Base-by-base conservation (phyloP, 768 basidiomycete species). In the Termitomyces sp. region DNA sequence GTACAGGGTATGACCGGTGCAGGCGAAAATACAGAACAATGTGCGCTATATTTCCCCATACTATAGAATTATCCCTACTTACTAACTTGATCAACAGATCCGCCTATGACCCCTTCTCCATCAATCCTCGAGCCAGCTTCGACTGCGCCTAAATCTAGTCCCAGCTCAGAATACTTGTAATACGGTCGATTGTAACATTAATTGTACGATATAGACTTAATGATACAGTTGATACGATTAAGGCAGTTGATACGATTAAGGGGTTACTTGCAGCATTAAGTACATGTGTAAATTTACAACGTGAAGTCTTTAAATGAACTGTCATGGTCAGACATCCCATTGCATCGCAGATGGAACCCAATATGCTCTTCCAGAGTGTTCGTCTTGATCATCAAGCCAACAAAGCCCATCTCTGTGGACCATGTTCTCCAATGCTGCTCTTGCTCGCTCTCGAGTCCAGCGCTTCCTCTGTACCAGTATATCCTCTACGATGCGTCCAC, bases 321-420 rank as follows among this genome's bases (percentile, higher is more conserved):
- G 18, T 47, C 26, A 47, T 9, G 32, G 9, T 71, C 70, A 89
- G 53, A 82, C 74, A 58, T 91, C 89, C 92, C 93, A 97, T 57
- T 82, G 81, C 82, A 96, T 90, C 3, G 88, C 89, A 13, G 91
- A 91, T 1, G 89, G 88, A 12, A 96, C 79, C 94, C 94, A 98
- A 69, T 93, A 96, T 24, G 86, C 83, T 57, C 79, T 78, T 30
- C 85, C 84, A 32, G 74, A 76, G 16, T 68, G 69, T 63, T 85
- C 84, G 53, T 90, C 92, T 71, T 97, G 94, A 26, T 92, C 88
- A 67, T 99, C 97, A 32, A 98, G 68, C 97, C 97, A 99, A 58
- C 93, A 95, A 26, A 96, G 75, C 1, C 95, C 96, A 61, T 98
- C 95, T 27, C 89, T 80, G 60, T 93, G 78, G 14, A 95, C 81